Percentiles rank a stretch among this genome's conserved stretches.
These are phyloP conservation scores for Bonia amplexicaulis DNA, from an alignment of 176 grass and related monocot genomes.

Conservation along the genomic window DNA sequence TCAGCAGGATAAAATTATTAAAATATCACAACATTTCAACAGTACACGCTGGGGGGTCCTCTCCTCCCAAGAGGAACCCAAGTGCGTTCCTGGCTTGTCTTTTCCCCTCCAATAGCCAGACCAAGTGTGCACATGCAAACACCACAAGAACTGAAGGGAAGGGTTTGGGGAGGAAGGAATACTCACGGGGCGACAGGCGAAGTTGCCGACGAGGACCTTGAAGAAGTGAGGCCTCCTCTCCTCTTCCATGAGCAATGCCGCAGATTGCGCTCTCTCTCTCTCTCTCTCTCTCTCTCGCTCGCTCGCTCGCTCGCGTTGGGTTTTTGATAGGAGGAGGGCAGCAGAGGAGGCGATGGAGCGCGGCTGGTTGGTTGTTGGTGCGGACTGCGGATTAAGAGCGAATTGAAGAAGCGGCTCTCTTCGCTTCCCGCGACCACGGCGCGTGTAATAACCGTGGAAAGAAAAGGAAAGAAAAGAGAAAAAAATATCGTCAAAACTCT, in stretches of 20 bases:
- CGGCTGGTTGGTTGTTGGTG: neutral
- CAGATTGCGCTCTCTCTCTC: neutral
- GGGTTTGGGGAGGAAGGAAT: neutral
- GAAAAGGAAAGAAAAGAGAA: too few relatives aligned
- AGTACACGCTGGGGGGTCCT: neutral
- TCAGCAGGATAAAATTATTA: neutral
- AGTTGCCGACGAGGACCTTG: slow-evolving; percentile 42
- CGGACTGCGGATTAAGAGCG: neutral
- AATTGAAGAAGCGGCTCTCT: neutral
- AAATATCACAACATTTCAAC: neutral
- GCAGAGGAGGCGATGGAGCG: neutral
- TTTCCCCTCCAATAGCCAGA: neutral
- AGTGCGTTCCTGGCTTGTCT: neutral
- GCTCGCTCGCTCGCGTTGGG: neutral
- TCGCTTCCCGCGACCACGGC: neutral
- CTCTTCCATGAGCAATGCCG: slow-evolving; percentile 10
- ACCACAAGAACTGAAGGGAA: neutral
- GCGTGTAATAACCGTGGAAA: too few relatives aligned
- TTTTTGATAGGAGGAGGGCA: neutral
- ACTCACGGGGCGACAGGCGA: slow-evolving; percentile 38
- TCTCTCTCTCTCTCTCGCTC: too few relatives aligned
- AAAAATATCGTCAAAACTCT: too few relatives aligned
- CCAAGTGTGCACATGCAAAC: neutral
- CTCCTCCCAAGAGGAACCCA: neutral
- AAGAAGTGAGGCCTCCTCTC: slow-evolving; percentile 36